These are phyloP conservation scores for Alternaria triticina DNA, from an alignment of 2,329 filamentous ascomycete species.

Conservation along the genomic window DNA sequence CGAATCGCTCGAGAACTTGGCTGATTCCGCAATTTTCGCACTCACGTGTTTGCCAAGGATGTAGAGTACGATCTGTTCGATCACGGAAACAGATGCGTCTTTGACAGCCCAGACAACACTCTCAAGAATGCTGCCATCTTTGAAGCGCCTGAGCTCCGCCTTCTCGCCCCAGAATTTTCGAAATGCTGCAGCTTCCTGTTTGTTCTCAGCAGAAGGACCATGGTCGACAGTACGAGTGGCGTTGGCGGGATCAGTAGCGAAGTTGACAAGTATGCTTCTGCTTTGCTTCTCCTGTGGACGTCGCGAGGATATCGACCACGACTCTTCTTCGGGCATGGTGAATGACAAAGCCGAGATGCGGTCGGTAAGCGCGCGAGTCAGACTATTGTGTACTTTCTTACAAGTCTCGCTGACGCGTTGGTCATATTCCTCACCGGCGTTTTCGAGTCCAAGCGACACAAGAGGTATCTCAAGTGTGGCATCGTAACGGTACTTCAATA, in stretches of 20 bases:
- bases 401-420: conserved; percentile 50
- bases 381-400: conserved; percentile 66
- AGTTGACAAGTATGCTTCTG: conserved; percentile 64
- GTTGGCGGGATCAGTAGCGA: conserved; percentile 76
- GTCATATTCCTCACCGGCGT: conserved; percentile 31
- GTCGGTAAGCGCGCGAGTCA: conserved; percentile 77
- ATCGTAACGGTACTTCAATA: conserved; percentile 63
- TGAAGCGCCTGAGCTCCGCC: conserved; percentile 90
- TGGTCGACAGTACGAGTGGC: conserved; percentile 81
- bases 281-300: conserved; percentile 30
- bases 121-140: conserved; percentile 91
- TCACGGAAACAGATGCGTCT: conserved; percentile 67
- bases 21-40: conserved; percentile 58
- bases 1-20: conserved; percentile 54
- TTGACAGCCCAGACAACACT: conserved; percentile 81
- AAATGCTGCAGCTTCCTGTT: conserved; percentile 80
- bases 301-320: conserved; percentile 47
- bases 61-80: conserved; percentile 80
- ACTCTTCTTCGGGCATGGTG: conserved; percentile 29
- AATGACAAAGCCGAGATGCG: conserved; percentile 69
- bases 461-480: conserved; percentile 54
- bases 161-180: conserved; percentile 95
- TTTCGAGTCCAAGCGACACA: conserved; percentile 35
- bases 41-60: conserved; percentile 74
- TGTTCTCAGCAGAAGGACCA: conserved; percentile 84